A percentile compares a stretch with the other conserved stretches of the same genome.
Evolutionary conservation across 768 basidiomycete genomes (phyloP).

Genomic region (Podaxis rugospora): DNA sequence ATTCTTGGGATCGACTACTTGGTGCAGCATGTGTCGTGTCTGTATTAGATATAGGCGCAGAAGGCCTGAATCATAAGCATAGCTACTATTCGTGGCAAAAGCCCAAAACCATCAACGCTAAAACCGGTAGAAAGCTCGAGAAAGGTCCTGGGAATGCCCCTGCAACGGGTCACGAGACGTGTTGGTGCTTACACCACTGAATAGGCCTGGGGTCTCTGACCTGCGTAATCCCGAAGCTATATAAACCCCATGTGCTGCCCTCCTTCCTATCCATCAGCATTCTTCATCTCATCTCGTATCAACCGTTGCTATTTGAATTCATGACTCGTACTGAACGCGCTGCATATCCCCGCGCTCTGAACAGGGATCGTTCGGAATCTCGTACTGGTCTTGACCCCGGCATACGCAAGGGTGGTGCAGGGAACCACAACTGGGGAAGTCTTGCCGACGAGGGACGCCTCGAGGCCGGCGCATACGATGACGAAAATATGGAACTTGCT

Average conservation of each 20-base stretch:
- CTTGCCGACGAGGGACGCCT: conserved; percentile 57
- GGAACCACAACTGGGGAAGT: conserved; percentile 84
- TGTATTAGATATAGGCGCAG: background rate
- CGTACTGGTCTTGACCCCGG: conserved; percentile 71
- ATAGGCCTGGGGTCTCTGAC: background rate
- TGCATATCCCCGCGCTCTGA: conserved; percentile 62
- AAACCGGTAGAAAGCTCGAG: background rate
- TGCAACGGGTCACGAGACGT: conserved; percentile 7
- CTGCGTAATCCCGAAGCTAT: conserved; percentile 13
- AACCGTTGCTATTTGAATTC: conserved; percentile 13
- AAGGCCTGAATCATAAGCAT: background rate
- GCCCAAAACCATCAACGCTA: no score
- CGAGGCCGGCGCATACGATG: conserved; percentile 54
- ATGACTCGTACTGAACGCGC: conserved; percentile 85
- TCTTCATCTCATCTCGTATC: conserved; percentile 10
- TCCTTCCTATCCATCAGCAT: conserved; percentile 10
- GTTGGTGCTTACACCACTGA: background rate
- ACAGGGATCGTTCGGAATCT: conserved; percentile 75
- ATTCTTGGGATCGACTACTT: background rate
- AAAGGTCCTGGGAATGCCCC: background rate
- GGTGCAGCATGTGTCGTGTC: background rate
- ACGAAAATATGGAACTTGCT: conserved; percentile 48
- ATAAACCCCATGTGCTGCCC: conserved; percentile 17
- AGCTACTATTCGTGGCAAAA: background rate
- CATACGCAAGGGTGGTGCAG: conserved; percentile 75